A percentile compares a stretch with the other conserved stretches of the same genome.
These are phyloP conservation scores for Lepiota brunneoincarnata DNA, from an alignment of 768 basidiomycete genomes.

Conservation along the genomic window DNA sequence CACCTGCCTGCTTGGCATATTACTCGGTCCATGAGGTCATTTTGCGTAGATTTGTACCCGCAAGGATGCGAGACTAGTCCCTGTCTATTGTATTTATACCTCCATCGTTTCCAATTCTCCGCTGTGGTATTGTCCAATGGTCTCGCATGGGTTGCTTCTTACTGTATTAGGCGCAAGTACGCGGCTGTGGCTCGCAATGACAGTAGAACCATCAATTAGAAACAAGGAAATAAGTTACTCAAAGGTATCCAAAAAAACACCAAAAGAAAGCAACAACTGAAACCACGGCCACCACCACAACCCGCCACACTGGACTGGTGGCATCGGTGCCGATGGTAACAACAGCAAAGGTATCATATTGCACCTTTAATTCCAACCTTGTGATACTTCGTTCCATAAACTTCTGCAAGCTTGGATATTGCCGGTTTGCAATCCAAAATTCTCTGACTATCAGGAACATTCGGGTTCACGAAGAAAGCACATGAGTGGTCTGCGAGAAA, in stretches of 20 bases:
- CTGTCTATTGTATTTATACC: neutral
- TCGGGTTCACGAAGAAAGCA: conserved; percentile 63
- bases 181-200: neutral
- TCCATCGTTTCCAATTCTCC: neutral
- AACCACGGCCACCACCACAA: neutral
- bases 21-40: conserved; percentile 86
- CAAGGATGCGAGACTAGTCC: conserved; percentile 80
- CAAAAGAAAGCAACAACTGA: neutral
- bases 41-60: conserved; percentile 83
- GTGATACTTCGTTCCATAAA: conserved; percentile 78
- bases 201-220: neutral
- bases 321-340: conserved; percentile 7
- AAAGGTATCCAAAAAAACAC: neutral
- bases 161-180: too few relatives aligned
- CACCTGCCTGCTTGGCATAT: conserved; percentile 72
- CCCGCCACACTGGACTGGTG: neutral
- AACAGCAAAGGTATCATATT: conserved; percentile 46
- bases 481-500: conserved; percentile 75
- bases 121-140: too few relatives aligned
- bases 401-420: conserved; percentile 52
- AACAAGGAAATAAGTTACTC: neutral
- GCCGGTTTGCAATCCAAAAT: conserved; percentile 70
- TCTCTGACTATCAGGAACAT: conserved; percentile 59
- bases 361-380: conserved; percentile 92
- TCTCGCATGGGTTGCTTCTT: too few relatives aligned